Evolutionary conservation across 2,329 filamentous ascomycete species (phyloP).

Genomic region (Coleophoma cylindrospora): DNA sequence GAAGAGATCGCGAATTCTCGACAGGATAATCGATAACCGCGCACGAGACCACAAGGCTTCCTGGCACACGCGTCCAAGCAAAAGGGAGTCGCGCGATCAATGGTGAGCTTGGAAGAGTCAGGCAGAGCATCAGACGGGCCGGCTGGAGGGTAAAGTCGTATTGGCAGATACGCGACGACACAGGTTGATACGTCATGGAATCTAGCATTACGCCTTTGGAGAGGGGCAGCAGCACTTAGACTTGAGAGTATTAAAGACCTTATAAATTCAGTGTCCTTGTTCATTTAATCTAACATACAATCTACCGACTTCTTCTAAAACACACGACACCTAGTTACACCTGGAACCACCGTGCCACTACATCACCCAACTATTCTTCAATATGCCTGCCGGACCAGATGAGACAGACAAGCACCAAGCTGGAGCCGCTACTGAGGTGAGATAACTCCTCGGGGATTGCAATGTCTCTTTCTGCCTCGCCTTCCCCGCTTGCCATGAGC

Average conservation of each 20-base stretch:
- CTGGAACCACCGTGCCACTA: no score
- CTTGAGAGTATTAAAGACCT: not conserved
- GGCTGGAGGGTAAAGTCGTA: not conserved
- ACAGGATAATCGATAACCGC: no score
- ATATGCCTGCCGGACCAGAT: constrained; percentile 30
- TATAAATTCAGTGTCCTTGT: not conserved
- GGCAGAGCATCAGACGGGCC: no score
- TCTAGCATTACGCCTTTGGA: not conserved
- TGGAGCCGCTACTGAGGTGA: constrained; percentile 26
- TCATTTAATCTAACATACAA: not conserved
- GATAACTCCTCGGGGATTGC: not conserved
- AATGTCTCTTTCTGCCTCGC: not conserved
- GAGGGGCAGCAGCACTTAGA: no score
- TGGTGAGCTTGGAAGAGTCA: no score
- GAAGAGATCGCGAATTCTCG: no score
- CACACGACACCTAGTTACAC: no score
- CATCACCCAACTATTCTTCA: constrained; percentile 7
- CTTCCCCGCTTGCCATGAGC: not conserved
- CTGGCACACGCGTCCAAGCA: no score
- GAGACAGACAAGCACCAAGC: constrained; percentile 29
- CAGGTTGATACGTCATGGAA: not conserved
- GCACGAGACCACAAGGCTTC: no score
- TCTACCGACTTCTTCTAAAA: not conserved
- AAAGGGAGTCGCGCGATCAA: no score
- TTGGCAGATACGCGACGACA: constrained; percentile 1